Percentiles rank a stretch among this genome's conserved stretches.
These are phyloP conservation scores for Aspergillus sp. DNA, from an alignment of 2,329 filamentous ascomycete species.

Conservation along the genomic window DNA sequence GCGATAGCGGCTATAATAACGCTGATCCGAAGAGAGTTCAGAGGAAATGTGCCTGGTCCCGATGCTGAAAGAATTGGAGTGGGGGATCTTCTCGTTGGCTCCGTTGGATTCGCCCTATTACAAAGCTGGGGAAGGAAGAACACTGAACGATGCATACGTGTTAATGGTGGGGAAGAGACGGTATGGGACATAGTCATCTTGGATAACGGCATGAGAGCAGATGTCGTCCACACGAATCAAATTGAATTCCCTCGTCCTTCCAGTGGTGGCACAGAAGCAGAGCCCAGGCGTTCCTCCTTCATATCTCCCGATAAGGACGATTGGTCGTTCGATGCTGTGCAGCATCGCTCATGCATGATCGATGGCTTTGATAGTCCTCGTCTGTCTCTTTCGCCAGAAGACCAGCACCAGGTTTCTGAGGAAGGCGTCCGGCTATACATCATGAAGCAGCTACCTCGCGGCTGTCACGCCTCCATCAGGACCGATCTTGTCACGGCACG, in stretches of 20 bases:
- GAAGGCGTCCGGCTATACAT: slow-evolving; percentile 45
- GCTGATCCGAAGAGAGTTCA: slow-evolving; percentile 40
- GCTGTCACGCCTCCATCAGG: slow-evolving; percentile 37
- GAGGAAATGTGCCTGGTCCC: slow-evolving; percentile 26
- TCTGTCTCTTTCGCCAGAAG: slow-evolving; percentile 27
- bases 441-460: slow-evolving; percentile 37
- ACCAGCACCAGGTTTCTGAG: slow-evolving; percentile 35
- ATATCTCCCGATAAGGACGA: slow-evolving; percentile 32
- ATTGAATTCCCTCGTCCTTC: slow-evolving; percentile 26
- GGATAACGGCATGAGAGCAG: slow-evolving; percentile 40
- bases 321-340: slow-evolving; percentile 33
- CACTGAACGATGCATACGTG: slow-evolving; percentile 35
- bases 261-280: slow-evolving; percentile 39
- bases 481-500: slow-evolving; percentile 39
- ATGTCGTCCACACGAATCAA: slow-evolving; percentile 39
- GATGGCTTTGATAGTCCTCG: slow-evolving; percentile 20
- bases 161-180: slow-evolving; percentile 37
- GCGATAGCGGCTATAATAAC: slow-evolving; percentile 44
- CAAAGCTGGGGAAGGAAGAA: slow-evolving; percentile 42
- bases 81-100: slow-evolving; percentile 38
- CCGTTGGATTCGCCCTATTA: slow-evolving; percentile 39
- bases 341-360: slow-evolving; percentile 22
- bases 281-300: slow-evolving; percentile 49
- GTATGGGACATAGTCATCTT: slow-evolving; percentile 45
- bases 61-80: slow-evolving; percentile 36